Percentiles rank a stretch among this genome's conserved stretches.
Evolutionary conservation across 2,329 filamentous ascomycete species (phyloP).

Genomic region (Clonostachys rhizophaga): DNA sequence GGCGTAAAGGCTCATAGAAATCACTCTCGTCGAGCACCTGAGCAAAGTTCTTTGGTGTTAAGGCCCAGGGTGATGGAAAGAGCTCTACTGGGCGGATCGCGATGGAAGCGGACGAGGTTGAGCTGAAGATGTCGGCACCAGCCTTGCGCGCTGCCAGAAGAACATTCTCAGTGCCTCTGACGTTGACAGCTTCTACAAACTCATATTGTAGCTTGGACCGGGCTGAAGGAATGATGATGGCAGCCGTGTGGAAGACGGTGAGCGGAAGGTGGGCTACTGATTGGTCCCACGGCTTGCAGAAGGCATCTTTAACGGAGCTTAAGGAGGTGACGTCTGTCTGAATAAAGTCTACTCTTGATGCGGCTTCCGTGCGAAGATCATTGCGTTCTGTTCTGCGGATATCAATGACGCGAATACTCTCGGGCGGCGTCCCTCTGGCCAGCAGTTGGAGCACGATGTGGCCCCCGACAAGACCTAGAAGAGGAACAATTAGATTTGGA

Average conservation of each 20-base stretch:
- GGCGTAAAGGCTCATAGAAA: constrained; percentile 29
- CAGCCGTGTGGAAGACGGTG: constrained; percentile 54
- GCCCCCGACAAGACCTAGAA: constrained; percentile 39
- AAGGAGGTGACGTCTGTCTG: constrained; percentile 45
- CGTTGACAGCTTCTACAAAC: constrained; percentile 41
- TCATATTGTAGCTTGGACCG: constrained; percentile 37
- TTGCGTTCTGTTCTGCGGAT: constrained; percentile 34
- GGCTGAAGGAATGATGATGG: constrained; percentile 45
- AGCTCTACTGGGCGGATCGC: too few relatives aligned
- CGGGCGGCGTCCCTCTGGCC: constrained; percentile 42
- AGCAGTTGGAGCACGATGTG: constrained; percentile 50
- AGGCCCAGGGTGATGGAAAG: constrained; percentile 23
- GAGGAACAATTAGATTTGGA: neutral
- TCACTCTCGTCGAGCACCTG: constrained; percentile 42
- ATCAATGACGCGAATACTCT: constrained; percentile 49
- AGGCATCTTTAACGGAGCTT: constrained; percentile 35
- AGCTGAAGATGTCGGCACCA: constrained; percentile 44
- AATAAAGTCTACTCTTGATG: constrained; percentile 31
- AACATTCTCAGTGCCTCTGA: constrained; percentile 42
- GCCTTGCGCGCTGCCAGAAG: constrained; percentile 36
- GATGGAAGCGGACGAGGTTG: constrained; percentile 44
- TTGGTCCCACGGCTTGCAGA: constrained; percentile 38
- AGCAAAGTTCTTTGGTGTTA: constrained; percentile 27
- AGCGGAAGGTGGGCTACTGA: constrained; percentile 36
- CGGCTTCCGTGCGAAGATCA: constrained; percentile 30